Conservation (phyloP, 1,139 yeast species). For the Suhomyces bolitotheri region DNA sequence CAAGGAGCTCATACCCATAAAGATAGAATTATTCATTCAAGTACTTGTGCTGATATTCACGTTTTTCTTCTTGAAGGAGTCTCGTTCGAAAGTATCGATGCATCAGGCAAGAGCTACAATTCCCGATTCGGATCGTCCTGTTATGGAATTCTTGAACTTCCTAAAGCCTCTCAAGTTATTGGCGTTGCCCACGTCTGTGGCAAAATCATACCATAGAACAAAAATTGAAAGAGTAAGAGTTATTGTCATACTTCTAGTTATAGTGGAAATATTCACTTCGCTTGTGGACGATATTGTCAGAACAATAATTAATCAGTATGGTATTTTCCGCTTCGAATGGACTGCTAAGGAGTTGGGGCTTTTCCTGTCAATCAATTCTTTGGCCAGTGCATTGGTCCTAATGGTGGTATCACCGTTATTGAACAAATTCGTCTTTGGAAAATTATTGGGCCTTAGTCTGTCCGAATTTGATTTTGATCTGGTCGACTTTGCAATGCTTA, state of each 20-base stretch:
- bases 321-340: conserved; percentile 62
- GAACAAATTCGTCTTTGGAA: conserved; percentile 28
- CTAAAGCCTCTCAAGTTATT: conserved; percentile 49
- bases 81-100: conserved; percentile 38
- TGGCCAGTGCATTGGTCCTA: conserved; percentile 39
- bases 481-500: conserved; percentile 28
- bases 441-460: conserved; percentile 28
- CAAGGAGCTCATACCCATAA: conserved; percentile 31
- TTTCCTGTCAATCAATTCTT: conserved; percentile 55
- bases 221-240: conserved; percentile 22
- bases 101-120: conserved; percentile 32
- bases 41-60: conserved; percentile 33
- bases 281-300: conserved; percentile 10
- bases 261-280: conserved; percentile 33
- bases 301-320: conserved; percentile 44
- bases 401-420: conserved; percentile 37
- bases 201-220: conserved; percentile 8
- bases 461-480: conserved; percentile 49
- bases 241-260: conserved; percentile 45
- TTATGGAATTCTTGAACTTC: conserved; percentile 22
- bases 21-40: conserved; percentile 28
- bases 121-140: background rate
- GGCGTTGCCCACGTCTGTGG: conserved; percentile 40
- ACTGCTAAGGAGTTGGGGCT: conserved; percentile 58
- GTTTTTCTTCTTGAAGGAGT: conserved; percentile 52